Percentiles rank a stretch among this genome's conserved stretches.
Evolutionary conservation across 495 filamentous ascomycete genomes (phyloP).

Genomic region (Lepraria neglecta): DNA sequence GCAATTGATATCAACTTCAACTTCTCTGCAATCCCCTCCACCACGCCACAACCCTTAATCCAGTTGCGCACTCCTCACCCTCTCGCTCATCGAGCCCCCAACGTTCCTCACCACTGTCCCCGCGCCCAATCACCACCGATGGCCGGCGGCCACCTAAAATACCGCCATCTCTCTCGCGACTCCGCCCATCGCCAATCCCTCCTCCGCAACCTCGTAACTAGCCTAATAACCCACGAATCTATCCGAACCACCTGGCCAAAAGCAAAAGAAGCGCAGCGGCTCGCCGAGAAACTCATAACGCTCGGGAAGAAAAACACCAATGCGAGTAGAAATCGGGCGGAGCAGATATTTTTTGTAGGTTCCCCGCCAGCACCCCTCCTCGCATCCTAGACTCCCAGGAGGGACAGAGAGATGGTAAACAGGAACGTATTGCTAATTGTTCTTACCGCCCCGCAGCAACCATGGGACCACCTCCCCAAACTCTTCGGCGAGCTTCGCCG

Average conservation of each 20-base stretch:
- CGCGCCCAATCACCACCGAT: constrained; percentile 41
- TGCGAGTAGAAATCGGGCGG: constrained; percentile 57
- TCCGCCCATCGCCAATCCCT: constrained; percentile 86
- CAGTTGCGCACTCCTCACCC: not conserved
- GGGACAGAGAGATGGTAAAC: not conserved
- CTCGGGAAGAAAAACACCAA: constrained; percentile 86
- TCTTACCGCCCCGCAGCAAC: constrained; percentile 39
- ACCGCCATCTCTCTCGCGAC: constrained; percentile 75
- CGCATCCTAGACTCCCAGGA: not conserved
- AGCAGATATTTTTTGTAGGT: constrained; percentile 77
- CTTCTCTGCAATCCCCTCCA: not conserved
- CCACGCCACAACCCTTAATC: not conserved
- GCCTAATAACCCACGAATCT: constrained; percentile 85
- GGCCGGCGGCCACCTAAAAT: constrained; percentile 78
- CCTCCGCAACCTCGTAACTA: constrained; percentile 91
- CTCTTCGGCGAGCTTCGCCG: constrained; percentile 76
- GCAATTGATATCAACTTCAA: constrained; percentile 6
- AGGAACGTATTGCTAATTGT: not conserved
- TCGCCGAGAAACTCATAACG: constrained; percentile 91
- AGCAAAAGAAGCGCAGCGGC: constrained; percentile 89
- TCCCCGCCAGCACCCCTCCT: not conserved
- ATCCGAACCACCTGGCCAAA: constrained; percentile 94
- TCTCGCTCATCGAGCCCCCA: not conserved
- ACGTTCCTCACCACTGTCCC: not conserved
- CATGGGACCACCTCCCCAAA: constrained; percentile 67